Conservation (phyloP, 116 monocot species). For the Papilionanthe hybrid region DNA sequence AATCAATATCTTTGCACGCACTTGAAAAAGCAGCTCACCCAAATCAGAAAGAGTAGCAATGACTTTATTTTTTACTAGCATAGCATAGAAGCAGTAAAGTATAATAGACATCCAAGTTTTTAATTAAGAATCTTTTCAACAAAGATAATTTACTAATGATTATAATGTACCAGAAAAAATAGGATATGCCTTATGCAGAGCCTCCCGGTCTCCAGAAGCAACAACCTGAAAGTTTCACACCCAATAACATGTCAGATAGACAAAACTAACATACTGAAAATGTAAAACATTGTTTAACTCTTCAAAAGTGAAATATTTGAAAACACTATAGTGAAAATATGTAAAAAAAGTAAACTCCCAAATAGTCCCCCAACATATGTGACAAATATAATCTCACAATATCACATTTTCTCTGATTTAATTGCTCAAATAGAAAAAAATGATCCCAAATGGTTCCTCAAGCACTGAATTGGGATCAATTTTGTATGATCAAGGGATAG, state of each 20-base stretch:
- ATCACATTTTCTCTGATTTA: too few relatives aligned
- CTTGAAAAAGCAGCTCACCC: not conserved
- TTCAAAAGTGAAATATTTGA: not conserved
- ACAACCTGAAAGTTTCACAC: slow-evolving; percentile 32
- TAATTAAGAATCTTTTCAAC: not conserved
- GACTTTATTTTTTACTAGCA: not conserved
- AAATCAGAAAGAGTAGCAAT: not conserved
- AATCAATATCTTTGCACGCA: not conserved
- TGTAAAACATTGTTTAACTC: not conserved
- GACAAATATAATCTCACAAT: too few relatives aligned
- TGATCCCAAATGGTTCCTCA: too few relatives aligned
- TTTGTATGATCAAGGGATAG: too few relatives aligned
- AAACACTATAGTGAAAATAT: not conserved
- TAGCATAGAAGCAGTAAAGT: not conserved
- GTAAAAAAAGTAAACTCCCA: too few relatives aligned
- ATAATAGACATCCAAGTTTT: not conserved
- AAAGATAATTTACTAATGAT: not conserved
- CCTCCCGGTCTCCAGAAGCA: slow-evolving; percentile 57
- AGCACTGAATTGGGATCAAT: too few relatives aligned
- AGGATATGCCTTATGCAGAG: slow-evolving; percentile 28
- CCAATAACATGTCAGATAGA: not conserved
- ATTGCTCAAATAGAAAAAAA: too few relatives aligned
- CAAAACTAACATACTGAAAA: not conserved
- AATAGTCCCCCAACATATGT: too few relatives aligned
- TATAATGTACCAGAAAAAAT: slow-evolving; percentile 52